These are phyloP conservation scores for Fraxinus quadrangulata DNA, from an alignment of 257 asterid species.

Conservation along the genomic window DNA sequence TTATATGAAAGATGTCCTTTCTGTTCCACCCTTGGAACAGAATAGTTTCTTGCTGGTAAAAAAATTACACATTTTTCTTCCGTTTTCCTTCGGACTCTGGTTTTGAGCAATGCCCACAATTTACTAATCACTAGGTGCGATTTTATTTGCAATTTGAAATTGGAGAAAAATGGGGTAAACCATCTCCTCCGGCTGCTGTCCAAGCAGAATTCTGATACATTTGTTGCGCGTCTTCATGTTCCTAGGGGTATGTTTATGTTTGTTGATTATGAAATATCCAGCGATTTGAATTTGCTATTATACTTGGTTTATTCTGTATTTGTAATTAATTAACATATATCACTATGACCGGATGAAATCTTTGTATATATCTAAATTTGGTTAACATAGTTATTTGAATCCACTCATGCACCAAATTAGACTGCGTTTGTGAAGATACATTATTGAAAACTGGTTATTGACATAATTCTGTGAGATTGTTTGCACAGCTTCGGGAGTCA, in stretches of 20 bases:
- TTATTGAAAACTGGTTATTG: background rate
- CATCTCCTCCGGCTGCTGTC: background rate
- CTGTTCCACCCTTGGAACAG: no score
- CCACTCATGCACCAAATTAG: background rate
- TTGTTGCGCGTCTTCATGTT: background rate
- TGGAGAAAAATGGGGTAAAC: background rate
- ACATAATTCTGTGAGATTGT: background rate
- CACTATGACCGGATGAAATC: background rate
- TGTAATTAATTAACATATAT: background rate
- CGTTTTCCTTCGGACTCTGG: no score
- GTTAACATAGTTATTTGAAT: background rate
- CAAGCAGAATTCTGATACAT: background rate
- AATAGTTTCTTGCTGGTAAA: no score
- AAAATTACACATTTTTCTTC: no score
- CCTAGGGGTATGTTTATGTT: background rate
- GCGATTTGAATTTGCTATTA: background rate
- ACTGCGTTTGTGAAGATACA: background rate
- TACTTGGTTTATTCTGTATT: background rate
- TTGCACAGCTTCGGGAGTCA: background rate
- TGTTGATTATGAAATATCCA: background rate
- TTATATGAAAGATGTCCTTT: no score
- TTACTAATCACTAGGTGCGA: no score
- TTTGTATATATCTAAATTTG: background rate
- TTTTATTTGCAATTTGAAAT: background rate
- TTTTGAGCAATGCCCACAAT: no score